Base-by-base conservation (phyloP, 345 rosid species). In the Eucalyptus melliodora region DNA sequence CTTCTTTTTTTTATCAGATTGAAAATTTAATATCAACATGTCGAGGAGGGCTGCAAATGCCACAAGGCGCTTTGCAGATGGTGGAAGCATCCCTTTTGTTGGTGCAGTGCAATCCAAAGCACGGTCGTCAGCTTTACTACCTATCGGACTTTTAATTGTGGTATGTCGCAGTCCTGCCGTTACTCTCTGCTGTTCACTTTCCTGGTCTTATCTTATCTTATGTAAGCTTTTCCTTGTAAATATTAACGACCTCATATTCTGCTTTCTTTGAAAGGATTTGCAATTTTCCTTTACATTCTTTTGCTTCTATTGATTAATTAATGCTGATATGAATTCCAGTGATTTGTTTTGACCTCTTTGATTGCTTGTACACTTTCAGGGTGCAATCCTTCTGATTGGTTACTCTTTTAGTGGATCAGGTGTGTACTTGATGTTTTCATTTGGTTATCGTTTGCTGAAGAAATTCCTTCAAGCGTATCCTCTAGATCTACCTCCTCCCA, bases 11-110 rank as follows among this genome's bases (percentile, higher is more conserved):
- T 51, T 53, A 8, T n/a, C 86, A 87, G 88, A 65, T 88, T 77
- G 88, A 72, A 26, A 31, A 37, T 45, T 21, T 87, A 45, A 42
- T 19, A 53, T 53, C 90, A 91, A 83, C 55, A 95, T 96, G 96
- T 92, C 97, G 15, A 92, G 97, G 92, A 94, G 96, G 91, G 94
- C 93, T n/a, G 94, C 92, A 51, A 95, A 93, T 92, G 96, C 94
- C 27, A 69, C 94, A 60, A 93, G 97, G 65, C 97, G 94, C 80
- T 86, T 92, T 86, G 91, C 88, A 82, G 95, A 94, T 85, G 92
- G 94, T 49, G 94, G 94, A 90, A 88, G 95, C 92, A 89, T 94
- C 55, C 92, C 95, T 42, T 94, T 95, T 86, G 89, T 89, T 51
- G 93, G 95, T 31, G 93, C 93, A 1, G 88, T 83, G 81, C 92